A percentile compares a stretch with the other conserved stretches of the same genome.
phyloP scores from a whole-genome alignment of 805 yeast species.

The Cyberlindnera sargentensis region DNA sequence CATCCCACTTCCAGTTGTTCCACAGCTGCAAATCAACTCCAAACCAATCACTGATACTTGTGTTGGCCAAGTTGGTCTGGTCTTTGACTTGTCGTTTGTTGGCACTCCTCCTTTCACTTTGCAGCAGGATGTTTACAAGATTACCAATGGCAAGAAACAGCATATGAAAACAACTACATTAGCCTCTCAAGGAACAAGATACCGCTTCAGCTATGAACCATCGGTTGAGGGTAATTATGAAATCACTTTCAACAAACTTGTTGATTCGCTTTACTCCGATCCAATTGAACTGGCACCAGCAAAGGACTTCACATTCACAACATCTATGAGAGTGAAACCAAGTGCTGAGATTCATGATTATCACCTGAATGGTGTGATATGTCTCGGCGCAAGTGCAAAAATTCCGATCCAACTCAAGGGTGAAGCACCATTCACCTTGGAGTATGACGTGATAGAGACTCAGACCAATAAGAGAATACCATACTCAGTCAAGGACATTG shows the following conservation, averaged over 20 bases:
- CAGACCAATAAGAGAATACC: slow-evolving; percentile 41
- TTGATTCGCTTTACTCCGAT: slow-evolving; percentile 55
- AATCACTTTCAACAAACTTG: slow-evolving; percentile 57
- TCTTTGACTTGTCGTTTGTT: slow-evolving; percentile 55
- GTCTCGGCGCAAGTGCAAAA: slow-evolving; percentile 38
- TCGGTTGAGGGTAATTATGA: slow-evolving; percentile 74
- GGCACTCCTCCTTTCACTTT: slow-evolving; percentile 84
- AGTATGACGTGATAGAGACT: slow-evolving; percentile 59
- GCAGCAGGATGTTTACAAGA: slow-evolving; percentile 51
- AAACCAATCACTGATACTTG: slow-evolving; percentile 72
- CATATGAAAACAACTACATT: slow-evolving; percentile 31
- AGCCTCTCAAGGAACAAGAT: slow-evolving; percentile 36
- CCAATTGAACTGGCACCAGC: slow-evolving; percentile 29
- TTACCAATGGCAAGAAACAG: slow-evolving; percentile 30
- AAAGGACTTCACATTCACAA: slow-evolving; percentile 48
- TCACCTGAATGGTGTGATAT: slow-evolving; percentile 24
- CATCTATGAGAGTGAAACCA: slow-evolving; percentile 69
- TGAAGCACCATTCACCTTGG: slow-evolving; percentile 66
- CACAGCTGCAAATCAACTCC: slow-evolving; percentile 35
- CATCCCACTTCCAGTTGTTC: slow-evolving; percentile 53
- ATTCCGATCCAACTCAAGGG: slow-evolving; percentile 67
- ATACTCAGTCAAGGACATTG: slow-evolving; percentile 35
- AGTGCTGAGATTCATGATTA: slow-evolving; percentile 30
- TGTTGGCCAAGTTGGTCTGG: slow-evolving; percentile 85
- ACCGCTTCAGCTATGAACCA: slow-evolving; percentile 66